Conservation (phyloP, 495 filamentous ascomycete species). For the Xylaria venustula region DNA sequence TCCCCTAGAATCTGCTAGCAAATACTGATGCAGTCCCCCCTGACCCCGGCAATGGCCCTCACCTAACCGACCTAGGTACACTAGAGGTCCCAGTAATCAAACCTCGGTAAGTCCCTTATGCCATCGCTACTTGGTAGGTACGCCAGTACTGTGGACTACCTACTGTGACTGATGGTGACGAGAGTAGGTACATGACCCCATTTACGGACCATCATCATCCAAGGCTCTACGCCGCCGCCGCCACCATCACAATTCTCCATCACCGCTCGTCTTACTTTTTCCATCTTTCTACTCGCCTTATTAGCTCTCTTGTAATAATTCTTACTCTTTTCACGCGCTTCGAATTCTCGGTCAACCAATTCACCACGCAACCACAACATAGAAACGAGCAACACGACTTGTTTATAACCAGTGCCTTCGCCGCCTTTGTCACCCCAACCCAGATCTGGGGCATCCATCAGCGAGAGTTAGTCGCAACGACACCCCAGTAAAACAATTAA, state of each 20-base stretch:
- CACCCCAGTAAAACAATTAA: not conserved
- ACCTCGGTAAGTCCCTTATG: slow-evolving; percentile 3
- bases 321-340: not conserved
- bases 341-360: not conserved
- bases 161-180: not conserved
- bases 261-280: slow-evolving; percentile 7
- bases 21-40: too few relatives aligned
- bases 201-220: not conserved
- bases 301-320: slow-evolving; percentile 3
- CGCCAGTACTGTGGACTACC: not conserved
- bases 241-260: not conserved
- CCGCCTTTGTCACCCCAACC: not conserved
- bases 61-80: too few relatives aligned
- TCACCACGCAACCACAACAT: not conserved
- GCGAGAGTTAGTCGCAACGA: not conserved
- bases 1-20: too few relatives aligned
- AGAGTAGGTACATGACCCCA: not conserved
- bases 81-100: slow-evolving; percentile 1
- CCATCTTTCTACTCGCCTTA: not conserved
- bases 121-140: too few relatives aligned
- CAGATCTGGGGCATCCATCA: not conserved
- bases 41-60: not conserved
- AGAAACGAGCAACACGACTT: slow-evolving; percentile 2
- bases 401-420: too few relatives aligned
- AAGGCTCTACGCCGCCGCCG: not conserved